Percentiles rank a stretch among this genome's conserved stretches.
phyloP scores from a whole-genome alignment of 306 rosid genomes.

The Crotalaria pallida region DNA sequence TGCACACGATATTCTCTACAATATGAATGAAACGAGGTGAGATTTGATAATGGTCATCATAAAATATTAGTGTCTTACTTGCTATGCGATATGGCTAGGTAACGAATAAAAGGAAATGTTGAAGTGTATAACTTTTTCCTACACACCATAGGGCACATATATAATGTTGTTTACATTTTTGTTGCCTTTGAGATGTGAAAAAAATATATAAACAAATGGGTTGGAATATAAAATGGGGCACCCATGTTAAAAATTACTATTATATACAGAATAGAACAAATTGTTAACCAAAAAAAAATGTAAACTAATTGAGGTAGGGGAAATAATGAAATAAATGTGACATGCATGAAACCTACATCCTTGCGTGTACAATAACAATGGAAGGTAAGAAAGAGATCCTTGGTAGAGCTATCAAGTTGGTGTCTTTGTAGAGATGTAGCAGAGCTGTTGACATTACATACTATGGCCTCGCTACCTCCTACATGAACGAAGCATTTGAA shows the following conservation, averaged over 20 bases:
- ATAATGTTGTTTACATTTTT: no score
- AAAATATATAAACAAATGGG: no score
- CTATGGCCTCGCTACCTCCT: constrained; percentile 44
- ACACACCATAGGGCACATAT: no score
- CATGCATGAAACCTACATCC: constrained; percentile 60
- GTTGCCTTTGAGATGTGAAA: no score
- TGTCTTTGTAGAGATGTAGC: constrained; percentile 45
- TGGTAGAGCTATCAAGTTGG: constrained; percentile 44
- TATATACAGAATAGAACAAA: no score
- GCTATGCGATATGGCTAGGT: background rate
- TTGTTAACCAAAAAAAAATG: background rate
- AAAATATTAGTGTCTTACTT: background rate
- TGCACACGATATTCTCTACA: background rate
- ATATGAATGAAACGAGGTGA: background rate
- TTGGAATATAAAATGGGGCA: no score
- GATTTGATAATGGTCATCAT: background rate
- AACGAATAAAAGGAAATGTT: no score
- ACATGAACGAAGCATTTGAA: no score
- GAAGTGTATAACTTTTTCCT: no score
- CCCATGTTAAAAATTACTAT: no score
- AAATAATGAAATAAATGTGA: background rate
- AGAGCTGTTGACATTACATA: constrained; percentile 36
- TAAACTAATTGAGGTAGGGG: background rate
- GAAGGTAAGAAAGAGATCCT: constrained; percentile 62
- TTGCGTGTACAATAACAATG: constrained; percentile 97